Percentiles rank a stretch among this genome's conserved stretches.
phyloP scores from a whole-genome alignment of 139 green algal species.

The Volvox africanus region DNA sequence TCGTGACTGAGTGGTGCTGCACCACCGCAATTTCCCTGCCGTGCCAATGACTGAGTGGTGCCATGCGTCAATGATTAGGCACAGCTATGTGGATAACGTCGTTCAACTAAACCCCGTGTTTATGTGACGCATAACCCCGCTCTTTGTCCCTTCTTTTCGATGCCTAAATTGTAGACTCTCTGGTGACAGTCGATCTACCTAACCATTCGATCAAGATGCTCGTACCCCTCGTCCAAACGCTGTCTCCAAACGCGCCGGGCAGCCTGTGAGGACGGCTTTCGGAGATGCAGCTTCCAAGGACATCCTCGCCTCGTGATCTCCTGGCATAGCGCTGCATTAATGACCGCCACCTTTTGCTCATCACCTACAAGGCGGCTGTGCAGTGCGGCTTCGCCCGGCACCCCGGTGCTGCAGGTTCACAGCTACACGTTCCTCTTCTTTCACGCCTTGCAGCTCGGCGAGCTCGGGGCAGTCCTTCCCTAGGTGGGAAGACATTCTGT shows the following conservation, averaged over 20 bases:
- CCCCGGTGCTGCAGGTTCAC: background rate
- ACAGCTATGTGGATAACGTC: too few species aligned
- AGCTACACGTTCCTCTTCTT: conserved; percentile 72
- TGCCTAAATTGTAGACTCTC: conserved; percentile 81
- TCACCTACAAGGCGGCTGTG: conserved; percentile 67
- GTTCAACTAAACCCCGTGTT: too few species aligned
- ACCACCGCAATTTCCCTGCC: too few species aligned
- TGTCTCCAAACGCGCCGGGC: conserved; percentile 67
- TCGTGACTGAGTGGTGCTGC: too few species aligned
- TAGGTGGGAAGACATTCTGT: conserved; percentile 50
- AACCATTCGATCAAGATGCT: conserved; percentile 94
- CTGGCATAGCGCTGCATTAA: conserved; percentile 79
- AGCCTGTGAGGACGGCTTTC: conserved; percentile 76
- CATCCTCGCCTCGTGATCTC: conserved; percentile 69
- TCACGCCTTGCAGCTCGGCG: conserved; percentile 78
- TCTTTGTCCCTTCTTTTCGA: conserved; percentile 52
- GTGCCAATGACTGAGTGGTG: too few species aligned
- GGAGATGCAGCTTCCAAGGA: conserved; percentile 77
- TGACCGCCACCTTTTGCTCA: conserved; percentile 72
- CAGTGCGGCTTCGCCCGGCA: background rate
- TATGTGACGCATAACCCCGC: too few species aligned
- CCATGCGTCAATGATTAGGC: too few species aligned
- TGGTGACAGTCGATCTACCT: conserved; percentile 82
- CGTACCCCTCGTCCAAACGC: conserved; percentile 83
- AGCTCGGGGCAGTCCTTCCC: conserved; percentile 52